phyloP scores from a whole-genome alignment of 2,329 filamentous ascomycete genomes.

The Colletotrichum limetticola region DNA sequence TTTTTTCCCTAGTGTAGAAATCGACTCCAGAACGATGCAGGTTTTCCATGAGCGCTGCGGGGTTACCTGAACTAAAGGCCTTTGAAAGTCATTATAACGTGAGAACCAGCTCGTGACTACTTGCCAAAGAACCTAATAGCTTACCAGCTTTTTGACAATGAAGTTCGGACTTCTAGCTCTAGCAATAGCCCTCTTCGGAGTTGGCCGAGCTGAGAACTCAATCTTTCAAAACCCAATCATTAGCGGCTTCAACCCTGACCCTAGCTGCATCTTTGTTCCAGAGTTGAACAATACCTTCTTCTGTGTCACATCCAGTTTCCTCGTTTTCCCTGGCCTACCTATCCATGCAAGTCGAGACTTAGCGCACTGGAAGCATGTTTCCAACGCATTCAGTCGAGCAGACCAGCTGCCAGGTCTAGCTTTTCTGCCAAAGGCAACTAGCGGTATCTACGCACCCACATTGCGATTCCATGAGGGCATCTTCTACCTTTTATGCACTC shows the following conservation, averaged over 20 bases:
- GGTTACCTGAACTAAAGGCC: neutral
- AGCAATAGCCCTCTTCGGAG: neutral
- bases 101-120: neutral
- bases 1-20: neutral
- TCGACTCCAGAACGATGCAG: neutral
- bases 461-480: constrained; percentile 53
- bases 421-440: constrained; percentile 42
- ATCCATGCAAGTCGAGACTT: constrained; percentile 64
- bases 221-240: constrained; percentile 56
- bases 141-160: neutral
- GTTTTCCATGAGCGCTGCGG: constrained; percentile 4
- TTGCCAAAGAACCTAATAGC: no score
- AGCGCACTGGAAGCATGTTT: constrained; percentile 57
- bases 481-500: constrained; percentile 57
- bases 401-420: constrained; percentile 51
- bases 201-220: constrained; percentile 36
- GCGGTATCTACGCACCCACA: constrained; percentile 60
- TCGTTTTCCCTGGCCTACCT: constrained; percentile 62
- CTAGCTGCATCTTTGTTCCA: constrained; percentile 53
- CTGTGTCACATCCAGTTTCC: constrained; percentile 63
- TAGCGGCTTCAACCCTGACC: constrained; percentile 62
- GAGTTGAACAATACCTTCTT: constrained; percentile 58
- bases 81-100: neutral
- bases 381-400: constrained; percentile 53
- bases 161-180: neutral